phyloP scores from a whole-genome alignment of 805 yeast genomes.

The Candida cerambycidarum region DNA sequence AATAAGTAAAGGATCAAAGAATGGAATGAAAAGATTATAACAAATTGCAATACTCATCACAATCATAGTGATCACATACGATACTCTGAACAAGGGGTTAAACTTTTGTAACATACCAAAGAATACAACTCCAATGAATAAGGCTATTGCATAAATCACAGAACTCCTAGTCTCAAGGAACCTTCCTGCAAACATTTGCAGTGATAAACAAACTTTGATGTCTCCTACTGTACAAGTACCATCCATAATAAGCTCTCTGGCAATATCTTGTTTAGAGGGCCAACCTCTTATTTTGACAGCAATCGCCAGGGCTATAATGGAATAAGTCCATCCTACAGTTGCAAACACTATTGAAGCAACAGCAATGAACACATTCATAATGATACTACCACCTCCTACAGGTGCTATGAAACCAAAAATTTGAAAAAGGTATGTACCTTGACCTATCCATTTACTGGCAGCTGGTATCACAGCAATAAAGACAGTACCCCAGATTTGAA shows the following conservation, averaged over 20 bases:
- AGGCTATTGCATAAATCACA: slow-evolving; percentile 23
- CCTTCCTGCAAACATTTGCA: slow-evolving; percentile 26
- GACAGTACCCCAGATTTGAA: slow-evolving; percentile 27
- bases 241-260: slow-evolving; percentile 19
- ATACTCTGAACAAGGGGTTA: slow-evolving; percentile 19
- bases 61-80: slow-evolving; percentile 24
- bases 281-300: slow-evolving; percentile 23
- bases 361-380: slow-evolving; percentile 18
- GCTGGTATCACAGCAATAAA: slow-evolving; percentile 24
- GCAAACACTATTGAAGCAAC: slow-evolving; percentile 18
- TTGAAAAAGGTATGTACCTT: slow-evolving; percentile 27
- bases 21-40: slow-evolving; percentile 27
- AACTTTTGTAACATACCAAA: slow-evolving; percentile 22
- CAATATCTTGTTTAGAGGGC: slow-evolving; percentile 21
- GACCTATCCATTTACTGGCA: slow-evolving; percentile 28
- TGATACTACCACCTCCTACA: slow-evolving; percentile 28
- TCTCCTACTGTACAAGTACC: slow-evolving; percentile 26
- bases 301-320: slow-evolving; percentile 25
- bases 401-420: slow-evolving; percentile 26
- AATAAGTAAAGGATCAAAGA: slow-evolving; percentile 22
- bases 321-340: slow-evolving; percentile 23
- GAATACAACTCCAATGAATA: slow-evolving; percentile 22
- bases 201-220: slow-evolving; percentile 18
- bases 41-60: slow-evolving; percentile 22
- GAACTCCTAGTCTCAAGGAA: slow-evolving; percentile 23